Base-by-base conservation (phyloP, 2,329 filamentous ascomycete species). In the Cryphonectria parasitica region DNA sequence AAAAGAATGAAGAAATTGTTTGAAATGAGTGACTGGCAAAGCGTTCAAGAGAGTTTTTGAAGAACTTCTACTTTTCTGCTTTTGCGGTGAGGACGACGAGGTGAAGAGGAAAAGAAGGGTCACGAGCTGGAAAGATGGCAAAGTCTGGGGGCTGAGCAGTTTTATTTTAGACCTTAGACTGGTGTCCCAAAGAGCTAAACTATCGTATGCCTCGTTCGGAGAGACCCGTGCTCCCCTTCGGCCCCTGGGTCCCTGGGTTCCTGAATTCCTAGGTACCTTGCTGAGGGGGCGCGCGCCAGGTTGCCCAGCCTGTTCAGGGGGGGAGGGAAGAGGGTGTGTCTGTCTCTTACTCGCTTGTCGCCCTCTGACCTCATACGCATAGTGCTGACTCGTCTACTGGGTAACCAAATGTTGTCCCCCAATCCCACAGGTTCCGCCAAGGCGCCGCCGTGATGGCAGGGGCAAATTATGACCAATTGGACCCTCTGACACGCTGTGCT, bases 161-260 rank as follows among this genome's bases (percentile, higher is more conserved):
- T 71, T 71, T 71, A 69, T 69, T 66, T 62, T 64, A 64, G 61
- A 22, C 39, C 15, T 25, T 22, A 22, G 34, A 34, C 34, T 34
- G 34, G 6, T 56, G 52, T 28, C 52, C 52, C n/a, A 56, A 58
- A 17, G 28, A 19, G 17, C 15, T 13, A 31, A 13, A 25, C 7
- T 25, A 58, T 58, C 54, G 28, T 58, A 28, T 58, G 6, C 52
- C 17, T 56, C 52, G 52, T 56, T 10, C 25, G 22, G 52, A 56
- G 22, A 15, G n/a, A 56, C 8, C 49, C 49, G 22, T 52, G 22
- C 49, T 25, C 45, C 17, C 45, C 45, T 17, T 25, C 8, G 3
- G 36, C 8, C 36, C 15, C 49, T 52, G 49, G 36, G 36, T 11
- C 7, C 49, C 49, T 52, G 52, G 22, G 34, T 34, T 34, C 34